A percentile compares a stretch with the other conserved stretches of the same genome.
phyloP scores from a whole-genome alignment of 768 basidiomycete species.

The Mycena kentingensis region DNA sequence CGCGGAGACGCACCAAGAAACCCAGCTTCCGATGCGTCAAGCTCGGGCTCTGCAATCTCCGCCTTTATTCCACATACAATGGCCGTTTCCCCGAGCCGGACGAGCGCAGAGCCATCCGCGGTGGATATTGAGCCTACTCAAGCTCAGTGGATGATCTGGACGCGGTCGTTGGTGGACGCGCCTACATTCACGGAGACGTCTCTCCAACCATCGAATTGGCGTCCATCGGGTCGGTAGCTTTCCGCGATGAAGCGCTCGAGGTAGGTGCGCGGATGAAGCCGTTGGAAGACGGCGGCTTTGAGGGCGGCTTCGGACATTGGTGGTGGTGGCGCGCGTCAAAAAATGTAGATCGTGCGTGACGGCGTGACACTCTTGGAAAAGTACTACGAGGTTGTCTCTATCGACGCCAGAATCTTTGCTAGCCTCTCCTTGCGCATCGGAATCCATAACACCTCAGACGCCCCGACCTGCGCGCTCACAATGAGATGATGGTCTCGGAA shows the following conservation, averaged over 20 bases:
- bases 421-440: slow-evolving; percentile 80
- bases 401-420: slow-evolving; percentile 41
- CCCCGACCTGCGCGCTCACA: slow-evolving; percentile 48
- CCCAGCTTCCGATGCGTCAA: slow-evolving; percentile 72
- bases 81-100: slow-evolving; percentile 90
- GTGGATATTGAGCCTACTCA: slow-evolving; percentile 86
- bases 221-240: slow-evolving; percentile 80
- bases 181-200: slow-evolving; percentile 74
- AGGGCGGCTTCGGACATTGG: slow-evolving; percentile 30
- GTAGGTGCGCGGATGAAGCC: slow-evolving; percentile 86
- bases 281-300: slow-evolving; percentile 71
- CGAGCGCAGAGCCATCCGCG: slow-evolving; percentile 89
- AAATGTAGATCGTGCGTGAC: no score
- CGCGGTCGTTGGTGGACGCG: slow-evolving; percentile 5
- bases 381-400: background rate
- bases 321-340: no score
- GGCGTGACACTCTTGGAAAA: no score
- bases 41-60: slow-evolving; percentile 88
- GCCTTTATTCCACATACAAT: slow-evolving; percentile 96
- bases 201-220: slow-evolving; percentile 69
- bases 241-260: slow-evolving; percentile 84
- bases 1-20: slow-evolving; percentile 69
- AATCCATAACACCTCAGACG: slow-evolving; percentile 80
- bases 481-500: slow-evolving; percentile 91
- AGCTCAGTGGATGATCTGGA: background rate